Base-by-base conservation (phyloP, 192 early-diverging fungal genomes). In the Linnemannia elongata region DNA sequence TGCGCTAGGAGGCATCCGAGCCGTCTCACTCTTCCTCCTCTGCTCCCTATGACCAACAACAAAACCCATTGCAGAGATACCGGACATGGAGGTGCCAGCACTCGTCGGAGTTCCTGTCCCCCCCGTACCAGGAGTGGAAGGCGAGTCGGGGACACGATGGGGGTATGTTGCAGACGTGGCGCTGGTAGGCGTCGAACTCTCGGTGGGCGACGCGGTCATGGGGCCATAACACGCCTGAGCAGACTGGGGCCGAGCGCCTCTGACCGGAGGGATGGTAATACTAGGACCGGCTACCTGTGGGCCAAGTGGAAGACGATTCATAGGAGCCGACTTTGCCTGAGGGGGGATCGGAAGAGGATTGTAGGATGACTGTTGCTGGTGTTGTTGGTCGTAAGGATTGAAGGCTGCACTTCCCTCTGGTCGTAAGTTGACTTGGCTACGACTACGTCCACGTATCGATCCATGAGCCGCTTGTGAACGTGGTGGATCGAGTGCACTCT, bases 11-110 rank as follows among this genome's bases (percentile, higher is more conserved):
- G 79, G 76, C 52, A 81, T 41, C 33, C 79, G 39, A 6, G 71
- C 85, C 13, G 82, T 78, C 17, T 81, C 75, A 7, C 79, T 87
- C 68, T 81, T 87, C 22, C 76, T 71, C 35, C 76, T 60, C 10
- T 60, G 52, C 1, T 81, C 85, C 8, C 60, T 4, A 0, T 18
- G 27, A 39, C 63, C 57, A 4, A 49, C 47, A 12, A 17, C 17
- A 33, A 27, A 41, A 13, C 54, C 33, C n/a, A 38, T 33, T 5
- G 68, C 76, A 9, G 85, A 87, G 22, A 66, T 44, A 20, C 10
- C 78, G 0, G 85, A 87, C 85, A 87, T 87, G 24, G 79, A 78
- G 3, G 85, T 87, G 1, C 79, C 79, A 20, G 79, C 79, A 27
- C 79, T 87, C 3, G 70, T 75, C 4, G 76, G 85, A 4, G 79